Conservation (phyloP, 345 rosid species). For the Nasturtium officinale region DNA sequence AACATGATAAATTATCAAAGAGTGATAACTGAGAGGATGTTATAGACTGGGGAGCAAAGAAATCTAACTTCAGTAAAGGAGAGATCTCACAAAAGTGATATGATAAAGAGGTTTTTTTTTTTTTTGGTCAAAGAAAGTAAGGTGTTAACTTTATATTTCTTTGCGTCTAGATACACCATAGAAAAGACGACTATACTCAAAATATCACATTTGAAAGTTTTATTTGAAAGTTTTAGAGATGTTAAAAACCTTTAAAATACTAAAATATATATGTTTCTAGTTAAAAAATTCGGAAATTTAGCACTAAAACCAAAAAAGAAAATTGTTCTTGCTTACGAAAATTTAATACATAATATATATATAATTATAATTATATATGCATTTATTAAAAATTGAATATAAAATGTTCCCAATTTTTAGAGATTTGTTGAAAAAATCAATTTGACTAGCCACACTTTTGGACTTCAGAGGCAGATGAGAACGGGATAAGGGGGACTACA, state of each 20-base stretch:
- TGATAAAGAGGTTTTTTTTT: background rate
- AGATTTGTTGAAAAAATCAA: background rate
- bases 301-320: background rate
- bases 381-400: too few relatives aligned
- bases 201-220: background rate
- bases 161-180: background rate
- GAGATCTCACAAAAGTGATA: background rate
- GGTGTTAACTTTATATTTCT: background rate
- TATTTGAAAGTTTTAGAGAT: background rate
- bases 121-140: background rate
- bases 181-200: background rate
- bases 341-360: too few relatives aligned
- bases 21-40: background rate
- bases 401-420: background rate
- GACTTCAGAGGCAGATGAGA: constrained; percentile 30
- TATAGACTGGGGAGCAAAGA: background rate
- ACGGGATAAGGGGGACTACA: constrained; percentile 21
- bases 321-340: background rate
- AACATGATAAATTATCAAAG: background rate
- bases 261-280: background rate
- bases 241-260: background rate
- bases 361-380: too few relatives aligned
- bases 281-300: background rate
- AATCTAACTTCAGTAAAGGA: background rate
- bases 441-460: constrained; percentile 31